phyloP scores from a whole-genome alignment of 176 grass and related monocot genomes.

The Cenchrus americanus region DNA sequence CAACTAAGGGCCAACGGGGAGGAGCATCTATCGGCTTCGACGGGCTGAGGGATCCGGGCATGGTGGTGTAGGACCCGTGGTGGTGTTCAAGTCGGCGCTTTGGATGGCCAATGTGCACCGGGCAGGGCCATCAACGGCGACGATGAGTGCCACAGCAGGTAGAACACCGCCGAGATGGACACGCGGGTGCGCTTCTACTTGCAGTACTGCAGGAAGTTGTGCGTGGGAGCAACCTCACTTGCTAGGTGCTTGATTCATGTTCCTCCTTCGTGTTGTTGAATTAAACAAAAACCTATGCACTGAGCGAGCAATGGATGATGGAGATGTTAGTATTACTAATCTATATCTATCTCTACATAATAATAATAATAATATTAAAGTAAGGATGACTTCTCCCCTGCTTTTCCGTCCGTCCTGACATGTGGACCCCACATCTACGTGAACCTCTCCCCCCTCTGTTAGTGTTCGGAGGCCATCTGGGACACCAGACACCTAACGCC shows the following conservation, averaged over 20 bases:
- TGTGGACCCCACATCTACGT: too few relatives aligned
- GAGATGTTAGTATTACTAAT: too few relatives aligned
- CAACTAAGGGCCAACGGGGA: constrained; percentile 85
- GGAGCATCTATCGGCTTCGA: not conserved
- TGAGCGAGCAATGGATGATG: too few relatives aligned
- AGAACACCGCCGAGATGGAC: not conserved
- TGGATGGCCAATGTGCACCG: constrained; percentile 55
- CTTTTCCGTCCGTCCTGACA: too few relatives aligned
- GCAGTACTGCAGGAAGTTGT: constrained; percentile 26
- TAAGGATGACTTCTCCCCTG: too few relatives aligned
- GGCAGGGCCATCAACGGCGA: not conserved
- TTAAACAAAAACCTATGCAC: too few relatives aligned
- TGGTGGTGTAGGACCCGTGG: constrained; percentile 51
- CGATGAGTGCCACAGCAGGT: not conserved
- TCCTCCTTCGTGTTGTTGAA: too few relatives aligned
- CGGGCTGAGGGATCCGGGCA: constrained; percentile 54
- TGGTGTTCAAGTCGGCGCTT: constrained; percentile 66
- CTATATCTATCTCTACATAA: too few relatives aligned
- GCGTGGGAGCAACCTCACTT: constrained; percentile 29
- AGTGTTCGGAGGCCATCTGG: too few relatives aligned
- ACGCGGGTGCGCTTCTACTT: constrained; percentile 23
- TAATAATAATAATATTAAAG: too few relatives aligned
- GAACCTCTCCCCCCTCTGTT: too few relatives aligned
- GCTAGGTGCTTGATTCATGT: not conserved
- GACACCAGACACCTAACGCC: too few relatives aligned